Conservation (phyloP, 768 basidiomycete species). For the Leccinum subtestaceum region DNA sequence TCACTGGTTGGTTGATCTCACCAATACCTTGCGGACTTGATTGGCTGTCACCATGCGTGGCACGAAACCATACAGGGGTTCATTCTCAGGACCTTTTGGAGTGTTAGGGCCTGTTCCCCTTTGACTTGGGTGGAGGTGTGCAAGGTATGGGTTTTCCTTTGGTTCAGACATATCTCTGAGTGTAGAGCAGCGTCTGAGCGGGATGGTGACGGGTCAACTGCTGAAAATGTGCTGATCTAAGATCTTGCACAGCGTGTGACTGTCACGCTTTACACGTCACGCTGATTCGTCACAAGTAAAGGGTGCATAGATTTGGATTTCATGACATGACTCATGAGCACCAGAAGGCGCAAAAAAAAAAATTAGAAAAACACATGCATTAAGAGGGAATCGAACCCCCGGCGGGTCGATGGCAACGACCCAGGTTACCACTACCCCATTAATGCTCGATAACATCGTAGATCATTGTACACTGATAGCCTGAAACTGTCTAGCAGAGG, state of each 20-base stretch:
- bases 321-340: too few species aligned
- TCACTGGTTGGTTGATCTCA: constrained; percentile 34
- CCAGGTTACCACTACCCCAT: constrained; percentile 66
- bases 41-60: constrained; percentile 64
- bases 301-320: too few species aligned
- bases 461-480: not conserved
- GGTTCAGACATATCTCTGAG: not conserved
- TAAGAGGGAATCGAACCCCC: constrained; percentile 71
- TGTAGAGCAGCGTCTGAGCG: not conserved
- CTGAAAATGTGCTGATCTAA: constrained; percentile 17
- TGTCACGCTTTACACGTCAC: not conserved
- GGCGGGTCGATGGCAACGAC: constrained; percentile 79
- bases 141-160: constrained; percentile 54
- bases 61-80: constrained; percentile 73
- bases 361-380: constrained; percentile 10
- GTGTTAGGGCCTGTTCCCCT: constrained; percentile 17
- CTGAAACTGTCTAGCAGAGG: not conserved
- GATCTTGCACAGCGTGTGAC: constrained; percentile 3
- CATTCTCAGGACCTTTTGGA: constrained; percentile 32
- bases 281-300: too few species aligned
- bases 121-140: constrained; percentile 38
- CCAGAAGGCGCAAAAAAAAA: too few species aligned
- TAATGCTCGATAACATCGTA: too few species aligned
- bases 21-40: constrained; percentile 70
- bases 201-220: constrained; percentile 3